Evolutionary conservation across 2,329 filamentous ascomycete genomes (phyloP), one percentile per base, ranked within the genome.

Genomic region (Dothidotthia symphoricarpi): DNA sequence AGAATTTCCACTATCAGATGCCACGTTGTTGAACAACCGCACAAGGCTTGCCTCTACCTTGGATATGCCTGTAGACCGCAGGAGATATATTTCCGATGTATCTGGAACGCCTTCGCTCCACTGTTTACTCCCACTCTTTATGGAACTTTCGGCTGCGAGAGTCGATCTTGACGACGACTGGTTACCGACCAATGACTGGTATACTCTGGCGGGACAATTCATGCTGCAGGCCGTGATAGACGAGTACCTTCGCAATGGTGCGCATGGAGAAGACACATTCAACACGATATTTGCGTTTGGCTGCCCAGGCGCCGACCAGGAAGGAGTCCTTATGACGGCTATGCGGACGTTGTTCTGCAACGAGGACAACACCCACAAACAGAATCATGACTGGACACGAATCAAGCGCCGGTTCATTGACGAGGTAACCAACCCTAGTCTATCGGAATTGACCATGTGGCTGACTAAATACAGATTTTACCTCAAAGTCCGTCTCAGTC

Each of bases 171-270:
- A 46, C 27, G 59, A 57, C 17, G 59, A 66, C 26, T 67, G 60
- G 50, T 39, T 50, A 5, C 59, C 69, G 3, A 65, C 57, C 4
- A 47, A 57, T 6, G 56, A 64, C 9, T 76, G 73, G 69, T 69
- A 73, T 49, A 61, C 72, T 15, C 54, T 77, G 8, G 67, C 70
- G 1, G 69, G 64, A 1, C 63, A 69, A 12, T 74, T 75, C 40
- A 74, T 78, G 66, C 50, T 74, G 7, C 74, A 78, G 41, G 69
- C 74, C 24, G 67, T 67, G 7, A 44, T 76, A 3, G 75, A 79
- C 54, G 72, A 75, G 39, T 71, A 71, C 35, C 51, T 69, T 3
- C 46, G 68, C 4, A 68, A 63, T 34, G 69, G 67, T 6, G 57
- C 54, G 4, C 55, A 56, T n/a, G 59, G 63, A 1, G 38, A 51